Conservation (phyloP, 306 rosid genomes). For the Vigna angularis region DNA sequence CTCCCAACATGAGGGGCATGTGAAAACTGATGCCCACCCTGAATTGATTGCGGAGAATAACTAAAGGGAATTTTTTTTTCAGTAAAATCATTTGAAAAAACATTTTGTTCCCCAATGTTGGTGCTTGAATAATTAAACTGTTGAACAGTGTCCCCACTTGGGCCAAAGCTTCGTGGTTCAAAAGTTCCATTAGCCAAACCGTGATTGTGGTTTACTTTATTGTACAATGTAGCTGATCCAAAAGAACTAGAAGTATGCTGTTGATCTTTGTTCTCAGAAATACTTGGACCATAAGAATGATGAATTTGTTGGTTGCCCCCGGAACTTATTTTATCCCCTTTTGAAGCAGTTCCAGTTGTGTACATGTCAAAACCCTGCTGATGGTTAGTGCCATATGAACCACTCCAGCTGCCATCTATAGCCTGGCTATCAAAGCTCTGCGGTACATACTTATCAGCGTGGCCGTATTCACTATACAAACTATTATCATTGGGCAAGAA, state of each 20-base stretch:
- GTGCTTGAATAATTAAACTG: conserved; percentile 60
- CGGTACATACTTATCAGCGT: conserved; percentile 51
- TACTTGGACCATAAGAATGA: conserved; percentile 56
- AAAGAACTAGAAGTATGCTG: conserved; percentile 57
- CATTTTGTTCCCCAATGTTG: conserved; percentile 50
- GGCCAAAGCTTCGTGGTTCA: conserved; percentile 53
- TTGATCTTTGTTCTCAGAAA: conserved; percentile 54
- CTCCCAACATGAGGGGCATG: conserved; percentile 66
- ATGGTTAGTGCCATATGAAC: conserved; percentile 48
- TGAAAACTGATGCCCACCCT: conserved; percentile 60
- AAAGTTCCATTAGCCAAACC: conserved; percentile 58
- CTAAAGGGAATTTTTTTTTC: conserved; percentile 57
- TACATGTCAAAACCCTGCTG: conserved; percentile 58
- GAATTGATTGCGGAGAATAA: conserved; percentile 63
- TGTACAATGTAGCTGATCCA: conserved; percentile 58
- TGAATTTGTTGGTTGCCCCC: conserved; percentile 58
- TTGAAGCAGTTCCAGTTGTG: conserved; percentile 47
- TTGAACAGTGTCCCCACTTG: conserved; percentile 54
- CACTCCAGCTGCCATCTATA: conserved; percentile 59
- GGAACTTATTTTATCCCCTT: conserved; percentile 44
- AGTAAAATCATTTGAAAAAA: conserved; percentile 56
- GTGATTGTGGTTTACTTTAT: conserved; percentile 57
- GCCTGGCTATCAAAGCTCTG: conserved; percentile 54
- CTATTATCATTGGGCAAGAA: conserved; percentile 44
- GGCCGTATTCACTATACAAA: conserved; percentile 50